Conservation (phyloP, 2,329 filamentous ascomycete genomes). For the Leptographium wingfieldii region DNA sequence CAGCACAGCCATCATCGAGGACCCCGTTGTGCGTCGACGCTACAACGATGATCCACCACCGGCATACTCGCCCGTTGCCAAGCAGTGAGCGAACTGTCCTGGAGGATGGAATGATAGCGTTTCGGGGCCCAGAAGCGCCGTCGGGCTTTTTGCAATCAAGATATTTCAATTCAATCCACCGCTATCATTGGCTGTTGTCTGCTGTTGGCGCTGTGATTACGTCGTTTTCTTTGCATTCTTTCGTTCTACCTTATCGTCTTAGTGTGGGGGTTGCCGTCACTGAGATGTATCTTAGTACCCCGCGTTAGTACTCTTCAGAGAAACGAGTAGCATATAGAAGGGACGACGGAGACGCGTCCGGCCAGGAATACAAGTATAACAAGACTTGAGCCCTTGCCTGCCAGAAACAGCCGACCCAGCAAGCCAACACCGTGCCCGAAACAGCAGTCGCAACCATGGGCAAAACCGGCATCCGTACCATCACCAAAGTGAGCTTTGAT, state of each 20-base stretch:
- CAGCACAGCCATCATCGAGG: not conserved
- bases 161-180: not conserved
- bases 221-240: not conserved
- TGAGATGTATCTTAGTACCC: not conserved
- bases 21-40: not conserved
- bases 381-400: not conserved
- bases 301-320: not conserved
- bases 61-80: not conserved
- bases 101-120: not conserved
- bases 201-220: not conserved
- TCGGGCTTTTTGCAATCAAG: too few relatives aligned
- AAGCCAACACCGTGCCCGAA: not conserved
- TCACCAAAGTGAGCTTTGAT: conserved; percentile 59
- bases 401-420: not conserved
- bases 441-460: conserved; percentile 17
- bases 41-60: not conserved
- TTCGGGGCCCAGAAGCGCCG: too few relatives aligned
- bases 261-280: not conserved
- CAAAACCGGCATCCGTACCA: conserved; percentile 49
- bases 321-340: not conserved
- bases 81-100: not conserved
- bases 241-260: not conserved
- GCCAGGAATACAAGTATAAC: not conserved
- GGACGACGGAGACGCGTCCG: not conserved
- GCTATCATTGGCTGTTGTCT: not conserved